Base-by-base conservation (phyloP, 768 basidiomycete species). In the Leccinum uliginosum region DNA sequence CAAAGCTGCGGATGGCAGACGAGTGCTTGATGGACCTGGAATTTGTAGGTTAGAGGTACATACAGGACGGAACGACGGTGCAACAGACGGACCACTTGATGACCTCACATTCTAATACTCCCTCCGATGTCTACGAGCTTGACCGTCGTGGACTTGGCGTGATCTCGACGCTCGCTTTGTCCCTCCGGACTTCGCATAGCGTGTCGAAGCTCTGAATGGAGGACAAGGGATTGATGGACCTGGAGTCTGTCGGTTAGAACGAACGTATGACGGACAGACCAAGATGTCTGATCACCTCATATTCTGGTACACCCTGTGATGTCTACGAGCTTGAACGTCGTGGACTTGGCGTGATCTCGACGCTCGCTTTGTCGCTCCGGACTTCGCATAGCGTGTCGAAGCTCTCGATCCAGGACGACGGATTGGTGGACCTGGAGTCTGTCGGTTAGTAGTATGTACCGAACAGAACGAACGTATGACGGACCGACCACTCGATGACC, bases 301-400 rank as follows among this genome's bases (percentile, higher is more conserved):
- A 91, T 71, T 94, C 91, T 23, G 91, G 93, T 93, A 6, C 92
- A 92, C 71, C 93, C 91, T 4, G 92, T 91, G 65, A 93, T 91
- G 68, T 92, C 89, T 1, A 89, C 89, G 38, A 91, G 81, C 56
- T 84, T 89, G 76, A 91, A 91, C 9, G 77, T 81, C n/a, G 55
- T 87, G 75, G n/a, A 78, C n/a, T n/a, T n/a, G n/a, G n/a, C 3
- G 92, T 94, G 54, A 95, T 93, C 71, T 94, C 92, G 24, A 94
- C 91, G 70, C 84, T 88, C 1, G 91, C 91, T 70, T 93, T 93
- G 80, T 93, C 91, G 59, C 86, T 88, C 73, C 93, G 91, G 3
- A 93, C 91, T 59, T 93, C 91, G 65, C 89, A 91, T 4, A 93
- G 75, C 17, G 78, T 70, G 49, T 89, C 88, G 64, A 94, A 94